Conservation (phyloP, 2,329 filamentous ascomycete species). For the Dendryphion nanum region DNA sequence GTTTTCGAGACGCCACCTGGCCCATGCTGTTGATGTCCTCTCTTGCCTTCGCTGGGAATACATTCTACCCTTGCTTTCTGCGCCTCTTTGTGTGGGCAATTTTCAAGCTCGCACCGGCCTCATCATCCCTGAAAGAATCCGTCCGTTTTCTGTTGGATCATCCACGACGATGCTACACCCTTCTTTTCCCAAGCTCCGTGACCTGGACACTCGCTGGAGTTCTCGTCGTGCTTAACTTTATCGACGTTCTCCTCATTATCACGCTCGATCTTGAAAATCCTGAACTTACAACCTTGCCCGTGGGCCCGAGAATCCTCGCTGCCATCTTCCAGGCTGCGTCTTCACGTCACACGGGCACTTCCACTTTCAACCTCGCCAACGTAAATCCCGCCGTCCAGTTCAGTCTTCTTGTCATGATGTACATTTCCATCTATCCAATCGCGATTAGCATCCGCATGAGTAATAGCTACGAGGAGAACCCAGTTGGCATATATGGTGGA, state of each 20-base stretch:
- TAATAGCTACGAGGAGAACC: conserved; percentile 59
- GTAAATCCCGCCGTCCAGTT: conserved; percentile 57
- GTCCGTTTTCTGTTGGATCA: conserved; percentile 60
- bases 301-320: conserved; percentile 50
- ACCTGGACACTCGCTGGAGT: conserved; percentile 58
- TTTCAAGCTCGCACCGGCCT: conserved; percentile 44
- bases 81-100: conserved; percentile 58
- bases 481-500: conserved; percentile 55
- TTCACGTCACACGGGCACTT: conserved; percentile 49
- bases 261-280: conserved; percentile 48
- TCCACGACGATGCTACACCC: conserved; percentile 60
- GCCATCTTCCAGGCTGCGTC: conserved; percentile 59
- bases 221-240: conserved; percentile 51
- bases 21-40: conserved; percentile 50
- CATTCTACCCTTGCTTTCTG: conserved; percentile 57
- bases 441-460: conserved; percentile 60
- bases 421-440: conserved; percentile 60
- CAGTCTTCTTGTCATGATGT: conserved; percentile 63
- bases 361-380: conserved; percentile 43
- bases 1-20: conserved; percentile 50
- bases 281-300: conserved; percentile 45
- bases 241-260: conserved; percentile 39
- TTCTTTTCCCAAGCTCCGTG: conserved; percentile 57
- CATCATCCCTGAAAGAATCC: conserved; percentile 40
- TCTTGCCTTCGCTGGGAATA: conserved; percentile 53